Percentiles rank a stretch among this genome's conserved stretches.
phyloP scores from a whole-genome alignment of 176 grass and related monocot genomes.

The Avena eriantha region DNA sequence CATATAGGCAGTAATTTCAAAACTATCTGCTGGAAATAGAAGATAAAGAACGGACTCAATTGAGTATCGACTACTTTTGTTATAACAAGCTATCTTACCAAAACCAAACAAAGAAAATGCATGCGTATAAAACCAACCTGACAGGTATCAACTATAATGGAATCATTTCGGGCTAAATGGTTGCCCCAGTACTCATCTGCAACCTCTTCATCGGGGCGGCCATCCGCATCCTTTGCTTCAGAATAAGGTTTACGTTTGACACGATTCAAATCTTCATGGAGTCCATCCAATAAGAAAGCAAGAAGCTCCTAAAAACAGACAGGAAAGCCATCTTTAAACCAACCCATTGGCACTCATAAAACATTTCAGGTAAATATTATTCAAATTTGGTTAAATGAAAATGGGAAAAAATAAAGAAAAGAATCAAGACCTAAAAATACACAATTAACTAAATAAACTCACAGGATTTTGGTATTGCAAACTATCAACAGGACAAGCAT shows the following conservation, averaged over 20 bases:
- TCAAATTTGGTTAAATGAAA: constrained; percentile 44
- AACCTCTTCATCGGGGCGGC: constrained; percentile 78
- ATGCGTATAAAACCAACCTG: constrained; percentile 66
- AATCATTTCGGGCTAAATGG: constrained; percentile 98
- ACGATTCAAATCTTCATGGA: constrained; percentile 98
- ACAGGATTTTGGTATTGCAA: background rate
- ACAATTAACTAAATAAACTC: constrained; percentile 2
- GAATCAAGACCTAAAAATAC: background rate
- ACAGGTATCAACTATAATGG: constrained; percentile 96
- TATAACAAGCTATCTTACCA: background rate
- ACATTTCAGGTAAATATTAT: constrained; percentile 25
- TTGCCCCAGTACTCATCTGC: constrained; percentile 94
- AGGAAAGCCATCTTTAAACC: constrained; percentile 12
- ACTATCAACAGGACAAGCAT: constrained; percentile 3
- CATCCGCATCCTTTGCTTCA: constrained; percentile 86
- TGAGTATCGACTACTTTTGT: background rate
- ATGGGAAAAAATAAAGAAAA: background rate
- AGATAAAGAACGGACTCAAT: constrained; percentile 19
- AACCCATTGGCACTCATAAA: background rate
- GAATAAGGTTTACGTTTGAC: constrained; percentile 92
- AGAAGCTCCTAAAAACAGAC: constrained; percentile 78
- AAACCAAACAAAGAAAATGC: constrained; percentile 11
- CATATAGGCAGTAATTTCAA: background rate
- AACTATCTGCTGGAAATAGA: background rate
- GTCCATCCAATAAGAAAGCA: constrained; percentile 97